Evolutionary conservation across 352 stramenopile species (phyloP).

Genomic region (Globisporangium paddicum): DNA sequence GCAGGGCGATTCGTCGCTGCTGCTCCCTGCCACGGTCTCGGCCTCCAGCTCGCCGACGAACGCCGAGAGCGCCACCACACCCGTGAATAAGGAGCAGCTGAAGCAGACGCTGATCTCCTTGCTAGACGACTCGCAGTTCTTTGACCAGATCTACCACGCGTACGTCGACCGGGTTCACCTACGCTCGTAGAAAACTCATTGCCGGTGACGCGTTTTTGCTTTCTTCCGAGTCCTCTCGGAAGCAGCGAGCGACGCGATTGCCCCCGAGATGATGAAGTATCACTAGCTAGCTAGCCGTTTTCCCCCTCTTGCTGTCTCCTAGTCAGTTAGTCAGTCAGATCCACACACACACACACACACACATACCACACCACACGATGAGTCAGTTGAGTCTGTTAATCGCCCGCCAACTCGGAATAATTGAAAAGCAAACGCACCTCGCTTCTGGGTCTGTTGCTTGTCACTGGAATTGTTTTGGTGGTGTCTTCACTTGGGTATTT

Average conservation of each 20-base stretch:
- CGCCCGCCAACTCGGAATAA: neutral
- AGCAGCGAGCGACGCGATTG: neutral
- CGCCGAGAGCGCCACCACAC: slow-evolving; percentile 8
- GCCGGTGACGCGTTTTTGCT: neutral
- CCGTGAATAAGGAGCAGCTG: slow-evolving; percentile 80
- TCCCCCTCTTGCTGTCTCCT: neutral
- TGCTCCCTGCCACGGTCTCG: slow-evolving; percentile 8
- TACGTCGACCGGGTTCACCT: slow-evolving; percentile 67
- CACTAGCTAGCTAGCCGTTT: neutral
- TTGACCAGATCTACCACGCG: slow-evolving; percentile 86
- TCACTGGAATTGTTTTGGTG: neutral
- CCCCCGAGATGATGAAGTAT: neutral
- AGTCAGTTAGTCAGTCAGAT: neutral
- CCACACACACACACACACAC: neutral
- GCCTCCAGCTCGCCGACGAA: slow-evolving; percentile 1
- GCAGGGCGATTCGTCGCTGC: slow-evolving; percentile 6
- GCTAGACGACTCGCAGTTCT: slow-evolving; percentile 80
- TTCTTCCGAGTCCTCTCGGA: slow-evolving; percentile 1
- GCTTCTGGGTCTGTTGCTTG: neutral
- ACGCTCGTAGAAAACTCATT: slow-evolving; percentile 23
- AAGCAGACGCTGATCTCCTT: slow-evolving; percentile 81
- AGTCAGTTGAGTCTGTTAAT: neutral
- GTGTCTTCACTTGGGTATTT: neutral
- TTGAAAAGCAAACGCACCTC: neutral
- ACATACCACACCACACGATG: no score